phyloP scores from a whole-genome alignment of 2,329 filamentous ascomycete species.

The Fulvia fulva region DNA sequence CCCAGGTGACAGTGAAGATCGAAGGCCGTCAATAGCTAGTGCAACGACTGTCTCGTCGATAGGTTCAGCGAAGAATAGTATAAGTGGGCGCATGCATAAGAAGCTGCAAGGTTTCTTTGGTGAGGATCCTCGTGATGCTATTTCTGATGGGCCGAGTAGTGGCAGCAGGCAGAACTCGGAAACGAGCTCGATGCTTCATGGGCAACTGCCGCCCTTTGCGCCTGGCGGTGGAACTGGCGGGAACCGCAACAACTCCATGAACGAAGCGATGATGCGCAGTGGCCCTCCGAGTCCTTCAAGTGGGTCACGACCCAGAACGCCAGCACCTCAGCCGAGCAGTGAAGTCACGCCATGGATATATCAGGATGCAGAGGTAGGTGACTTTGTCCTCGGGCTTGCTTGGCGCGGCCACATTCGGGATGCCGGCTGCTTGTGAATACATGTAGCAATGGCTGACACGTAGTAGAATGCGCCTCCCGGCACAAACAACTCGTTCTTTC shows the following conservation, averaged over 20 bases:
- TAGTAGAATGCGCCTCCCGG: constrained; percentile 22
- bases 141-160: constrained; percentile 40
- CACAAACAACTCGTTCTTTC: constrained; percentile 28
- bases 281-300: constrained; percentile 66
- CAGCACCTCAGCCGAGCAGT: constrained; percentile 51
- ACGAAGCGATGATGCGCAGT: constrained; percentile 54
- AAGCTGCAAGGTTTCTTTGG: constrained; percentile 91
- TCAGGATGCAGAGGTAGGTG: constrained; percentile 50
- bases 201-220: constrained; percentile 52
- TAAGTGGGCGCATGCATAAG: constrained; percentile 68
- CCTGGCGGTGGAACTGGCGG: constrained; percentile 47
- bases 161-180: constrained; percentile 62
- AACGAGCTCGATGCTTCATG: constrained; percentile 30
- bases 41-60: constrained; percentile 82
- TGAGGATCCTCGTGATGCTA: constrained; percentile 68
- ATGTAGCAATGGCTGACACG: constrained; percentile 13
- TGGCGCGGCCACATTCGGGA: background rate
- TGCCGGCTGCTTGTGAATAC: background rate
- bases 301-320: constrained; percentile 73
- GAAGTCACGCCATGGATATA: constrained; percentile 98
- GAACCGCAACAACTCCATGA: constrained; percentile 78
- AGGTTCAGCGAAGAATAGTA: constrained; percentile 65
- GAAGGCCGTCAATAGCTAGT: constrained; percentile 84
- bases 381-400: background rate
- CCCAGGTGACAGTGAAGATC: constrained; percentile 62